Conservation (phyloP, 768 basidiomycete species). For the Boletus rubescentipes region DNA sequence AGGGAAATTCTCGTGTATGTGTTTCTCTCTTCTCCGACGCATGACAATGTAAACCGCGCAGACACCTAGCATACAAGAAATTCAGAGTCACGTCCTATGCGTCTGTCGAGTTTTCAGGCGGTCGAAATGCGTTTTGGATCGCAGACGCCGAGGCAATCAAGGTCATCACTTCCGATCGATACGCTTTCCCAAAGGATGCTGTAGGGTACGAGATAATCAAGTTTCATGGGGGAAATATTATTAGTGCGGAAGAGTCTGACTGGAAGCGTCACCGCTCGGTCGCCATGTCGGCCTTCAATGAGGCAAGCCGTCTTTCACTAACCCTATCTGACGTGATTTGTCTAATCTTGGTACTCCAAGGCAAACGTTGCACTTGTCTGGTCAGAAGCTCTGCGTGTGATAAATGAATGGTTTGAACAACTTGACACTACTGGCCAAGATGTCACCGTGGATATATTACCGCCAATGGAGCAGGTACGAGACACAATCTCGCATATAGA, state of each 20-base stretch:
- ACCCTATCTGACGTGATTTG: neutral
- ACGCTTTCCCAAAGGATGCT: conserved; percentile 41
- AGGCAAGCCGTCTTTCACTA: conserved; percentile 29
- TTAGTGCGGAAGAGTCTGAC: conserved; percentile 42
- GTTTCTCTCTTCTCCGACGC: neutral
- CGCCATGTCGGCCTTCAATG: conserved; percentile 50
- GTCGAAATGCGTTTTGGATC: conserved; percentile 39
- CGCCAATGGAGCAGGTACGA: conserved; percentile 16
- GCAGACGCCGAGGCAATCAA: conserved; percentile 45
- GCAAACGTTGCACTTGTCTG: conserved; percentile 50
- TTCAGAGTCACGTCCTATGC: conserved; percentile 41
- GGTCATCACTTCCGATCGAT: conserved; percentile 31
- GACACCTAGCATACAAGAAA: conserved; percentile 35
- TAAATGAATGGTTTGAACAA: conserved; percentile 43
- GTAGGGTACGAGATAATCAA: conserved; percentile 41
- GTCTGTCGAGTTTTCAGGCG: conserved; percentile 33
- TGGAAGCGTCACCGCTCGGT: conserved; percentile 49
- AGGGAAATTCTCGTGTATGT: conserved; percentile 38
- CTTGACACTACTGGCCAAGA: conserved; percentile 29
- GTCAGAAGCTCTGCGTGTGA: conserved; percentile 41
- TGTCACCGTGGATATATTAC: conserved; percentile 18
- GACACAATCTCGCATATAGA: neutral
- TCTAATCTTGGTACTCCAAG: conserved; percentile 22
- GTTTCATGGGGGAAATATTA: conserved; percentile 47
- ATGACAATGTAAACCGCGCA: neutral